Base-by-base conservation (phyloP, 352 stramenopile species). In the Phytopythium boreale region DNA sequence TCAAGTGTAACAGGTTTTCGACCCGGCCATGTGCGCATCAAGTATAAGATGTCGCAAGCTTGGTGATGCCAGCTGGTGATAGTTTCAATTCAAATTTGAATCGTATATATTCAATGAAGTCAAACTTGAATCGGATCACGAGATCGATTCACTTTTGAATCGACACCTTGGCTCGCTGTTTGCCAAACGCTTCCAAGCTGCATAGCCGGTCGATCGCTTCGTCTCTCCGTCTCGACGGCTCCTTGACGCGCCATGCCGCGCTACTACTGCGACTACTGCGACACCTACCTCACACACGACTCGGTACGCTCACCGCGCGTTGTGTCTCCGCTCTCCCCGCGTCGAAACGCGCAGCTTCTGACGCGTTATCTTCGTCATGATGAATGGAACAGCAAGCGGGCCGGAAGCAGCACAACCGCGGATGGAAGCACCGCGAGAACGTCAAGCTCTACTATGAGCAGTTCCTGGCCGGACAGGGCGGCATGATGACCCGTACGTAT, bases 251-350 rank as follows among this genome's bases (percentile, higher is more conserved):
- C 57, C 20, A 97, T 98, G 90, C 90, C 90, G 70, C 88, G 92
- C 66, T 98, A 97, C 78, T 98, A 97, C 76, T 98, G 92, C 76
- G 92, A 98, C 75, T 98, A 97, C 75, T 97, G 93, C 73, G 91
- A 97, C 70, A 97, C 92, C 57, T 98, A 98, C 72, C 84, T 98
- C 63, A 97, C 93, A 66, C 93, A 98, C 71, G 92, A 98, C 77
- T 98, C 92, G 69, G 89, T 96, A 67, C 64, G 29, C 19, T 29
- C 27, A 26, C 56, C 39, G 19, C 1, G 11, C 27, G 12, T 9
- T 24, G n/a, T 41, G 0, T 26, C 20, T 3, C 20, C 7, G 4
- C 3, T 31, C 27, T 56, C 15, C 4, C 4, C 0, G 19, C n/a
- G 43, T 15, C 20, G 7, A 3, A 34, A 56, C 8, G 8, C 20